These are phyloP conservation scores for Hypocrella siamensis DNA, from an alignment of 2,329 filamentous ascomycete species.

Conservation along the genomic window DNA sequence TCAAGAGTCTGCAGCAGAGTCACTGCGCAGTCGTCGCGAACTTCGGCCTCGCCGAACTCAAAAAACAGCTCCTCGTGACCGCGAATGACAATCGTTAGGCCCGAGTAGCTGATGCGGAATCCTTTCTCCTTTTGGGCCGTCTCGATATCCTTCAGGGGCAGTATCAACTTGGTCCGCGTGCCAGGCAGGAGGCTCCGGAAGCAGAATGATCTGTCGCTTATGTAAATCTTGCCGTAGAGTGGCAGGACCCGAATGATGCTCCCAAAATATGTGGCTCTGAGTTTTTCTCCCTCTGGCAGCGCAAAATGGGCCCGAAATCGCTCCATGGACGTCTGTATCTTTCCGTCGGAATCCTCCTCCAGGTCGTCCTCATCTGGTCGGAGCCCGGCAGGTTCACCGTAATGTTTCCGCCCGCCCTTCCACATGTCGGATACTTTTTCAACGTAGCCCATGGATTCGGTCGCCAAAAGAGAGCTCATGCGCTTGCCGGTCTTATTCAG, in stretches of 20 bases:
- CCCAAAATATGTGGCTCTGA: slow-evolving; percentile 85
- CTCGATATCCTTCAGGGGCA: slow-evolving; percentile 81
- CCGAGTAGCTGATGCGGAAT: slow-evolving; percentile 81
- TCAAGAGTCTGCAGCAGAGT: slow-evolving; percentile 68
- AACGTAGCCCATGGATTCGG: slow-evolving; percentile 89
- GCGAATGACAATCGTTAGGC: slow-evolving; percentile 80
- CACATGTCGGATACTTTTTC: slow-evolving; percentile 97
- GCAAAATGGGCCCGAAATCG: slow-evolving; percentile 85
- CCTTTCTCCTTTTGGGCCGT: slow-evolving; percentile 92
- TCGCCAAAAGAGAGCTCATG: slow-evolving; percentile 70
- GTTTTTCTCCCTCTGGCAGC: slow-evolving; percentile 64
- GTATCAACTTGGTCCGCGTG: slow-evolving; percentile 79
- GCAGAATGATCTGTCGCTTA: slow-evolving; percentile 76
- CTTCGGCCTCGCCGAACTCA: slow-evolving; percentile 65
- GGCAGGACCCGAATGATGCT: slow-evolving; percentile 80
- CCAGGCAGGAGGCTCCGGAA: slow-evolving; percentile 84
- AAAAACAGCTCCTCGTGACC: slow-evolving; percentile 96
- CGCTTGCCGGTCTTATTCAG: slow-evolving; percentile 63
- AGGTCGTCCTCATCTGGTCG: slow-evolving; percentile 38
- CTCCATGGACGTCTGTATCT: slow-evolving; percentile 52
- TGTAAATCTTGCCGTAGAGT: slow-evolving; percentile 91
- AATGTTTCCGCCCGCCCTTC: slow-evolving; percentile 81
- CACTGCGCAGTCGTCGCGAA: slow-evolving; percentile 77
- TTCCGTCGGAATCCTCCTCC: slow-evolving; percentile 44
- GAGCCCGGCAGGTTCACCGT: slow-evolving; percentile 45